phyloP scores from a whole-genome alignment of 2,329 filamentous ascomycete species.

The Botryotinia globosa region DNA sequence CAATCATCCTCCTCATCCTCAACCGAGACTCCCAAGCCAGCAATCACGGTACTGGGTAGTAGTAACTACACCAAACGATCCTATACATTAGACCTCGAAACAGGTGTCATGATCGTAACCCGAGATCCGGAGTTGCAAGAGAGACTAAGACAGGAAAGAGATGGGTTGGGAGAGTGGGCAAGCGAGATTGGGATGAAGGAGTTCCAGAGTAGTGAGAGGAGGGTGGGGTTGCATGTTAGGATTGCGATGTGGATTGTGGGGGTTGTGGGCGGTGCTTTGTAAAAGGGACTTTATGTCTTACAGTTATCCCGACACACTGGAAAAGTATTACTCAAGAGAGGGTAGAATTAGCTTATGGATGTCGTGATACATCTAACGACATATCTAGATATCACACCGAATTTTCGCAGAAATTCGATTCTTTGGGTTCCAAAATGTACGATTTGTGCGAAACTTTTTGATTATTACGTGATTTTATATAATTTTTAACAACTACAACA shows the following conservation, averaged over 20 bases:
- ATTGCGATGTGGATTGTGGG: slow-evolving; percentile 93
- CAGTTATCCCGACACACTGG: not conserved
- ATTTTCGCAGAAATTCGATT: not conserved
- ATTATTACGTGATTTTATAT: not conserved
- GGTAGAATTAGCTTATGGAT: not conserved
- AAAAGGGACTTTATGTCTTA: slow-evolving; percentile 26
- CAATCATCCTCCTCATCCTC: not conserved
- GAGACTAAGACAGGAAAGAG: slow-evolving; percentile 74
- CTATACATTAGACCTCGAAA: slow-evolving; percentile 89
- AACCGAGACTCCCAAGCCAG: slow-evolving; percentile 5
- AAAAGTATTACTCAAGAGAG: not conserved
- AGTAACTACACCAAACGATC: slow-evolving; percentile 95
- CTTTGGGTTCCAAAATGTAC: not conserved
- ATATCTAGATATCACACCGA: not conserved
- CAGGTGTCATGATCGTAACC: slow-evolving; percentile 83
- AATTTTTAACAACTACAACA: not conserved
- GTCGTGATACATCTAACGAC: not conserved
- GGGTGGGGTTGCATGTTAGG: slow-evolving; percentile 80
- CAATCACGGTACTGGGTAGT: slow-evolving; percentile 66
- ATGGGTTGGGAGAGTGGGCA: slow-evolving; percentile 75
- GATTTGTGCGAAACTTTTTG: not conserved
- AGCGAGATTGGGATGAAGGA: slow-evolving; percentile 68
- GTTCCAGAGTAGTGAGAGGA: slow-evolving; percentile 75
- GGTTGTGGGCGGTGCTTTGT: slow-evolving; percentile 83
- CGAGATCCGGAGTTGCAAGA: slow-evolving; percentile 67